phyloP scores from a whole-genome alignment of 768 basidiomycete genomes.

The Pleurotus eryngii region DNA sequence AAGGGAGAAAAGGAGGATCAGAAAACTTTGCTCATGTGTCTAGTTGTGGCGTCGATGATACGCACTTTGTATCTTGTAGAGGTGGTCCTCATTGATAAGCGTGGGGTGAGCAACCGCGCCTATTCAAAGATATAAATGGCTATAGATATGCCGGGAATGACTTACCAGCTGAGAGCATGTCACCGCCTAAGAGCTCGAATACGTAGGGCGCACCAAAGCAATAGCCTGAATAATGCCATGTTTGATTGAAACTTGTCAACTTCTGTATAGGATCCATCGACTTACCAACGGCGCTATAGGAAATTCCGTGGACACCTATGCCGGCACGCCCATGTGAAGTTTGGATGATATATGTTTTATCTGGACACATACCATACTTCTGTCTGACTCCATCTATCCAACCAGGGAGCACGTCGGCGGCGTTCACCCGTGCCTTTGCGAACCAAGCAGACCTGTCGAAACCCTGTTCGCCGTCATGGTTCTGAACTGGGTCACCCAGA shows the following conservation, averaged over 20 bases:
- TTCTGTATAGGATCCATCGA: not conserved
- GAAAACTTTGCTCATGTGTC: not conserved
- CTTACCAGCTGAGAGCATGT: slow-evolving; percentile 47
- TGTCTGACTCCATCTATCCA: slow-evolving; percentile 53
- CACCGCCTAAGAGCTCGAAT: slow-evolving; percentile 41
- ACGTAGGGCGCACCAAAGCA: slow-evolving; percentile 57
- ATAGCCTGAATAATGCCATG: slow-evolving; percentile 1
- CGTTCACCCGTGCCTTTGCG: slow-evolving; percentile 26
- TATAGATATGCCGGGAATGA: not conserved
- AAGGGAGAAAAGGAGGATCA: too few relatives aligned
- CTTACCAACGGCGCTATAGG: slow-evolving; percentile 46
- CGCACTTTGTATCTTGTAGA: slow-evolving; percentile 46
- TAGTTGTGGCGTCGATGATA: not conserved
- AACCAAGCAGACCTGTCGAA: slow-evolving; percentile 44
- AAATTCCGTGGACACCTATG: slow-evolving; percentile 23
- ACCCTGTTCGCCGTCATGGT: slow-evolving; percentile 31
- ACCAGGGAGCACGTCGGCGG: slow-evolving; percentile 37
- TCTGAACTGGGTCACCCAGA: slow-evolving; percentile 51
- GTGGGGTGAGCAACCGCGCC: slow-evolving; percentile 59
- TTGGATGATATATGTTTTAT: too few relatives aligned
- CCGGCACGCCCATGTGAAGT: not conserved
- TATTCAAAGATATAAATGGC: slow-evolving; percentile 14
- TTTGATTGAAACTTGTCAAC: not conserved
- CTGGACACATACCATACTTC: slow-evolving; percentile 37
- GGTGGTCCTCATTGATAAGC: slow-evolving; percentile 42